Evolutionary conservation across 148 eudicot genomes (phyloP), one percentile per base, ranked within the genome.

Genomic region (Diospyros lotus): DNA sequence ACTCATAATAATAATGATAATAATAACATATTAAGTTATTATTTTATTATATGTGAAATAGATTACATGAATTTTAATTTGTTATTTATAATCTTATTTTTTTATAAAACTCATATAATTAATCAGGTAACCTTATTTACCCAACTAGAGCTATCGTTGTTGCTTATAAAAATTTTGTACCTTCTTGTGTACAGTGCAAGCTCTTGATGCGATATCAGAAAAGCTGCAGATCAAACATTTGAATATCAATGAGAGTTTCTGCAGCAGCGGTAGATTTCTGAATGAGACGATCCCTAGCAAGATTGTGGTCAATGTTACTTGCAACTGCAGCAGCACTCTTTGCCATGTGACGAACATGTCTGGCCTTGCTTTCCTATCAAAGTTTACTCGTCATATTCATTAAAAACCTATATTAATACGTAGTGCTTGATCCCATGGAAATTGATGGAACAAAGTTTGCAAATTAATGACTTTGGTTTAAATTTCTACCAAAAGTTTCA

Each of bases 331-430:
- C 63, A 68, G 58, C 79, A 79, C 81, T 41, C 82, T 87, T 71
- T 89, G 96, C 84, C 98, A 91, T 71, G 89, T 91, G 76, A 89
- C 91, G 18, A 69, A 81, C 69, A 88, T 91, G 97, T 91, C 89
- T 55, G 89, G 13, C 66, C 70, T 69, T 61, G 43, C 51, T 18
- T 48, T 62, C 1, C 8, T 13, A 48, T 62, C 0, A 28, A 28
- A 28, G 28, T 28, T 28, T 28, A 28, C 28, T 28, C 28, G 28
- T 28, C 28, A 28, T 28, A 28, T 28, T 28, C 28, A 28, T 28
- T 28, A 28, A 28, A 28, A 28, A 28, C 28, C 0, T 28, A 28
- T 28, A 28, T 28, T 28, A 28, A 28, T 28, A 28, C 28, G 28
- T 28, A 28, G 28, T 28, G 28, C 28, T 28, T 28, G 28, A 28